Percentiles rank a stretch among this genome's conserved stretches.
These are phyloP conservation scores for Fusarium penzigii DNA, from an alignment of 2,329 filamentous ascomycete species.

Conservation along the genomic window DNA sequence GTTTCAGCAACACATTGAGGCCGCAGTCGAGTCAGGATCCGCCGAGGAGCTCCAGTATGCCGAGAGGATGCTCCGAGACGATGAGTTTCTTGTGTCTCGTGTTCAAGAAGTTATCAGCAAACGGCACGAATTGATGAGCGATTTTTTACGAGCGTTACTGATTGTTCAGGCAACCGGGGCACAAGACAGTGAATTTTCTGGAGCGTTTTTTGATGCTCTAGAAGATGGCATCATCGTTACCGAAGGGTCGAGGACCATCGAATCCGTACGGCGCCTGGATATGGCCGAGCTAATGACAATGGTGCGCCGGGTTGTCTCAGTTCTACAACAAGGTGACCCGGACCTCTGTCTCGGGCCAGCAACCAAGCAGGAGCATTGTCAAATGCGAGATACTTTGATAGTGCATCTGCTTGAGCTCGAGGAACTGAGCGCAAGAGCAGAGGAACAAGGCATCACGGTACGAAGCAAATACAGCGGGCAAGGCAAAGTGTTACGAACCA, in stretches of 20 bases:
- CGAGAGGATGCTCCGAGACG: slow-evolving; percentile 57
- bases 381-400: slow-evolving; percentile 37
- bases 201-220: slow-evolving; percentile 63
- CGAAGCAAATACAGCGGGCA: slow-evolving; percentile 76
- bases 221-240: slow-evolving; percentile 54
- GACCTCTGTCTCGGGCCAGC: slow-evolving; percentile 36
- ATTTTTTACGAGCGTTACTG: slow-evolving; percentile 51
- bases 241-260: slow-evolving; percentile 54
- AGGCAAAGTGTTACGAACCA: slow-evolving; percentile 70
- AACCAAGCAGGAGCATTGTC: slow-evolving; percentile 33
- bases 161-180: slow-evolving; percentile 43
- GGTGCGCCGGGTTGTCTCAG: slow-evolving; percentile 27
- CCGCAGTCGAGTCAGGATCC: slow-evolving; percentile 44
- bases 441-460: slow-evolving; percentile 51
- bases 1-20: slow-evolving; percentile 60
- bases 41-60: slow-evolving; percentile 44
- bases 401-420: slow-evolving; percentile 48
- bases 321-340: slow-evolving; percentile 39
- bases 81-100: slow-evolving; percentile 53
- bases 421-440: slow-evolving; percentile 46
- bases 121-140: slow-evolving; percentile 40
- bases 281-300: slow-evolving; percentile 28
- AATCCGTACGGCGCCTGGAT: slow-evolving; percentile 60
- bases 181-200: slow-evolving; percentile 45
- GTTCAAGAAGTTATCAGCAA: slow-evolving; percentile 35